Percentiles rank a stretch among this genome's conserved stretches.
Evolutionary conservation across 2,329 filamentous ascomycete species (phyloP).

Genomic region (Clonostachys solani): DNA sequence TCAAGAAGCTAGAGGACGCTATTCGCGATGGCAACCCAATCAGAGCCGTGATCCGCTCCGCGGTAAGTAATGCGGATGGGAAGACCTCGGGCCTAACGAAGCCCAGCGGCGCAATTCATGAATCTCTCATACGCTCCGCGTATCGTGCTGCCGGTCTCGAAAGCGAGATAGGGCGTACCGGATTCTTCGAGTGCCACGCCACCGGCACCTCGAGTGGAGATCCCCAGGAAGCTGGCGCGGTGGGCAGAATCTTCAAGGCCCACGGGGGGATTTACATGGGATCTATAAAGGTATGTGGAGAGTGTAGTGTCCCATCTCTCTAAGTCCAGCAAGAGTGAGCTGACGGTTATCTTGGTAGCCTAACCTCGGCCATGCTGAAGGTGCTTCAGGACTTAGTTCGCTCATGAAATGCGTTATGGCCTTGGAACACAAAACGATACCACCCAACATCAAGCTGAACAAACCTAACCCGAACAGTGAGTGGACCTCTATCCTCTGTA

Average conservation of each 20-base stretch:
- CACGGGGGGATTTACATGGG: too few species aligned
- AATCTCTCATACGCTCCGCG: slow-evolving; percentile 28
- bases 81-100: slow-evolving; percentile 28
- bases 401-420: slow-evolving; percentile 34
- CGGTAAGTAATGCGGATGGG: slow-evolving; percentile 30
- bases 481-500: too few species aligned
- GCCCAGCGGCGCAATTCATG: slow-evolving; percentile 28
- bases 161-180: too few species aligned
- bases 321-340: too few species aligned
- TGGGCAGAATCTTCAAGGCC: slow-evolving; percentile 21
- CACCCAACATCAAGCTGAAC: slow-evolving; percentile 33
- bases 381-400: slow-evolving; percentile 32
- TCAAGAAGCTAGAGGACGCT: slow-evolving; percentile 37
- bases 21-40: slow-evolving; percentile 36
- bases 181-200: slow-evolving; percentile 25
- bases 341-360: too few species aligned
- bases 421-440: slow-evolving; percentile 33
- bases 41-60: slow-evolving; percentile 24
- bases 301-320: too few species aligned
- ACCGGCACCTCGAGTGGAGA: slow-evolving; percentile 40
- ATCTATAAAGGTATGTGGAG: too few species aligned
- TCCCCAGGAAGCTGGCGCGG: slow-evolving; percentile 29
- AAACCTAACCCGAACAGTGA: slow-evolving; percentile 22
- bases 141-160: slow-evolving; percentile 30
- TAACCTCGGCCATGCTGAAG: slow-evolving; percentile 37